These are phyloP conservation scores for Thraustochytrium sp. DNA, from an alignment of 352 stramenopile genomes.

Conservation along the genomic window DNA sequence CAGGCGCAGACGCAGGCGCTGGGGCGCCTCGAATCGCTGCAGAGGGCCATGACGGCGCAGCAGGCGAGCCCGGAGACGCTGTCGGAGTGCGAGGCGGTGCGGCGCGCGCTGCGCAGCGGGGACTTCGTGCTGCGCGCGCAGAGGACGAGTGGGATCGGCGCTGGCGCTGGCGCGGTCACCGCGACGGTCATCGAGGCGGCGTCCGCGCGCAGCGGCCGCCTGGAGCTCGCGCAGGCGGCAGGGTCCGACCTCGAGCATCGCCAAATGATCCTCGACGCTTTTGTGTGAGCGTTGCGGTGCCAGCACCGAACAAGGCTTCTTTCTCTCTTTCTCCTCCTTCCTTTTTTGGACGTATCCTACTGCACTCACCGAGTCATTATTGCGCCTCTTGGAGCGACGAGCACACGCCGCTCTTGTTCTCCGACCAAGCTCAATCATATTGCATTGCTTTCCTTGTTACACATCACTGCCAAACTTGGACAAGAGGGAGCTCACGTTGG, in stretches of 20 bases:
- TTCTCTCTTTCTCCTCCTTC: too few relatives aligned
- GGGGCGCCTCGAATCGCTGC: neutral
- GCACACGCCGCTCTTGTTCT: too few relatives aligned
- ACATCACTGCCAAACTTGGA: too few relatives aligned
- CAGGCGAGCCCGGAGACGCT: neutral
- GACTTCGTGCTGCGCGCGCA: neutral
- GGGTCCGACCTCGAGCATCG: slow-evolving; percentile 10
- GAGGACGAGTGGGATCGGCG: neutral
- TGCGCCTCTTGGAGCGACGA: too few relatives aligned
- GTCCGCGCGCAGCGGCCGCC: neutral
- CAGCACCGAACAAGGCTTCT: too few relatives aligned
- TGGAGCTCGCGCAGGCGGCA: neutral
- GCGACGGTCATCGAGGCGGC: neutral
- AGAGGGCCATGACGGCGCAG: neutral
- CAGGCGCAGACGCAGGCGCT: neutral
- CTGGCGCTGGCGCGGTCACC: neutral
- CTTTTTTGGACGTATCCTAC: neutral
- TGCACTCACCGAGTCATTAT: neutral
- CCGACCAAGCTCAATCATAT: too few relatives aligned
- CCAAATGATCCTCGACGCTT: neutral
- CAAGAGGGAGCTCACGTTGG: too few relatives aligned
- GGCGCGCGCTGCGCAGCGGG: neutral
- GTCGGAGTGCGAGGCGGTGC: neutral
- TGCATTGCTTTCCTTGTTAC: too few relatives aligned
- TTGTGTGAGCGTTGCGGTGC: neutral